Percentiles rank a stretch among this genome's conserved stretches.
phyloP scores from a whole-genome alignment of 352 stramenopile genomes.

The Pelagophyceae sp. region DNA sequence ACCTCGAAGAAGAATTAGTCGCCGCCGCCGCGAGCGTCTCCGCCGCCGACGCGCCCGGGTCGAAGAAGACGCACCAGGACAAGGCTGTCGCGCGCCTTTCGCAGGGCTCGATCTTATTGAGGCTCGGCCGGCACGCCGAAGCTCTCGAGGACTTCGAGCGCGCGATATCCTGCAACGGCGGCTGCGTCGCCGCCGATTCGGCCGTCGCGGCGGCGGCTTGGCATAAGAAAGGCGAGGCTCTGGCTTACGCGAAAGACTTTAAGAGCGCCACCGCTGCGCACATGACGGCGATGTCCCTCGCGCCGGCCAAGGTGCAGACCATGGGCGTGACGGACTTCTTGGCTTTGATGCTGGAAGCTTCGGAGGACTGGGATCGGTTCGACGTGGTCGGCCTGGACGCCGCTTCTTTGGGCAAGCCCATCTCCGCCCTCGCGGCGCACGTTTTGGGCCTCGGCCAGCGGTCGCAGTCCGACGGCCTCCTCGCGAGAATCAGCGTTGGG shows the following conservation, averaged over 20 bases:
- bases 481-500: neutral
- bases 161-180: neutral
- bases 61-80: neutral
- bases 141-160: neutral
- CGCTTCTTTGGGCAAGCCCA: neutral
- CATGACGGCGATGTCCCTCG: neutral
- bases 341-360: neutral
- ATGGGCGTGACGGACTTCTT: neutral
- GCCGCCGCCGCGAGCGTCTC: too few species aligned
- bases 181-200: neutral
- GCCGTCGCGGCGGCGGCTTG: neutral
- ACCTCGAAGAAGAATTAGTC: neutral
- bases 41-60: too few species aligned
- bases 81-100: neutral
- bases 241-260: neutral
- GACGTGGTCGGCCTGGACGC: neutral
- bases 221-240: neutral
- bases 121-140: neutral
- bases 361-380: neutral
- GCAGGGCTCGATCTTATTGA: neutral
- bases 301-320: neutral
- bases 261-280: neutral
- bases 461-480: neutral
- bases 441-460: neutral
- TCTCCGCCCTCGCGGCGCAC: neutral